Evolutionary conservation across 306 rosid species (phyloP), one percentile per base, ranked within the genome.

Genomic region (Trichosanthes cucumerina): DNA sequence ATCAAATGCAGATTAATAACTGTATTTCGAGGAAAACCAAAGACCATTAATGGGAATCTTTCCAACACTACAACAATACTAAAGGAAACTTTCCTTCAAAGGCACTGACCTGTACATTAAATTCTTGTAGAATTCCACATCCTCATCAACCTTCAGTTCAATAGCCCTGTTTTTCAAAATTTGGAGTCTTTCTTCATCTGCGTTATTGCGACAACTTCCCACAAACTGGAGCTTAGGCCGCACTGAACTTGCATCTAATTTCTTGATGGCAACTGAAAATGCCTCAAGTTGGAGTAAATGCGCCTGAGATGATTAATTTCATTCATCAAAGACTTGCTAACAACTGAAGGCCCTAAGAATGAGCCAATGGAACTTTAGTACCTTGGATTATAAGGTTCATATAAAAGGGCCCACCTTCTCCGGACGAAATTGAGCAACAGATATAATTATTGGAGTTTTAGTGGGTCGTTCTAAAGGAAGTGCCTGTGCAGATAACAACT

Each of bases 351-450:
- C 87, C 85, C 84, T 60, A 79, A 58, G 75, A 59, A 73, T 57
- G 84, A 85, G 85, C 86, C 89, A 24, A 54, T 77, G 79, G 72
- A 81, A 77, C 33, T 50, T 76, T 53, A 80, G 82, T 88, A 84
- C 79, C 91, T 85, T 83, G 81, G 74, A 77, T 88, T 78, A 81
- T 74, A 87, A 91, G 86, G 81, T 81, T 86, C 84, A 81, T 79
- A 64, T 78, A 64, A 39, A 79, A 85, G 80, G 74, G 78, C 96
- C 81, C 89, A 95, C 97, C 99, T 95, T 92, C 90, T 92, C 99
- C 1, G 97, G 97, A 79, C 93, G 97, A 87, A 95, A 95, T 85
- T 95, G 97, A 82, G 98, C 97, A 85, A 95, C 97, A 5, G 97
- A 95, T 83, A 95, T 83, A 75, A 95, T 79, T 64, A 86, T 76